Conservation (phyloP, 305 asterid species). For the Fraxinus velutina region DNA sequence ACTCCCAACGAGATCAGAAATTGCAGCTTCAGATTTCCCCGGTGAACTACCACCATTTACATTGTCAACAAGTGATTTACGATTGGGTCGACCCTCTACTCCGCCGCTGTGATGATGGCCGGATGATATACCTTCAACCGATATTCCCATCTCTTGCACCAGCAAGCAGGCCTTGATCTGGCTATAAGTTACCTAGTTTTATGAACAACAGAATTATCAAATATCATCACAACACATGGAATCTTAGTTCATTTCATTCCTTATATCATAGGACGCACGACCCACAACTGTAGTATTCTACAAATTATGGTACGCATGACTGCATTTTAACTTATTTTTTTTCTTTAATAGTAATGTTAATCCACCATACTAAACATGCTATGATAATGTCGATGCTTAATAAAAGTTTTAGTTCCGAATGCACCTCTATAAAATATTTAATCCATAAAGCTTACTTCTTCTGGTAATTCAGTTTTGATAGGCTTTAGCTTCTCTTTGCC, state of each 20-base stretch:
- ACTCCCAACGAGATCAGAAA: constrained; percentile 19
- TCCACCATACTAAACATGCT: neutral
- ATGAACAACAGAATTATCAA: neutral
- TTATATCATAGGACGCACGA: neutral
- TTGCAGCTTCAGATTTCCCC: constrained; percentile 18
- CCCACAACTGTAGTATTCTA: neutral
- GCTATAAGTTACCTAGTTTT: constrained; percentile 56
- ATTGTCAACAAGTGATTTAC: constrained; percentile 19
- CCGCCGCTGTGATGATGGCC: constrained; percentile 25
- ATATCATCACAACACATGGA: neutral
- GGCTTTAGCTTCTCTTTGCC: constrained; percentile 83
- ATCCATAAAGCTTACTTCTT: constrained; percentile 55
- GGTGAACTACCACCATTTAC: constrained; percentile 15
- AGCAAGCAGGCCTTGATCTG: constrained; percentile 61
- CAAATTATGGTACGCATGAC: neutral
- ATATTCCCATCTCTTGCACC: constrained; percentile 59
- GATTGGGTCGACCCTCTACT: constrained; percentile 11
- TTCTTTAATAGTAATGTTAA: neutral
- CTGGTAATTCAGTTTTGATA: constrained; percentile 79
- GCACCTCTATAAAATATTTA: constrained; percentile 1
- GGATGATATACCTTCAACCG: constrained; percentile 30
- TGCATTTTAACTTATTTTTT: neutral
- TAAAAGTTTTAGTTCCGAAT: constrained; percentile 3
- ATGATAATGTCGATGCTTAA: neutral
- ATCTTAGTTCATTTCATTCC: neutral